Percentiles rank a stretch among this genome's conserved stretches.
These are phyloP conservation scores for Schizosaccharomyces pombe DNA, from an alignment of 805 yeast genomes.

Conservation along the genomic window DNA sequence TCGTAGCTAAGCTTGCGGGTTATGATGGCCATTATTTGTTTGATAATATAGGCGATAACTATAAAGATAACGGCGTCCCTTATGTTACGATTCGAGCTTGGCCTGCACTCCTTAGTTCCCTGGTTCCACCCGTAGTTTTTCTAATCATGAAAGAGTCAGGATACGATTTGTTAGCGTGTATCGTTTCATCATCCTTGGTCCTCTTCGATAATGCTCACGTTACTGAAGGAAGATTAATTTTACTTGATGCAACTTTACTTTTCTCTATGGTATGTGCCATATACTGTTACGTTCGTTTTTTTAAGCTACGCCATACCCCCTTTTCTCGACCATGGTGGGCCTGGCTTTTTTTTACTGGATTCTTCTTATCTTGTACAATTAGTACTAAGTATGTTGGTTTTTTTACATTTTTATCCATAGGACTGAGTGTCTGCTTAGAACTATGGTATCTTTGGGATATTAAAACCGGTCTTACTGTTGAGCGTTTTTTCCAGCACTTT, in stretches of 20 bases:
- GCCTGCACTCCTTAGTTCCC: slow-evolving; percentile 57
- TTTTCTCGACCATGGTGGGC: slow-evolving; percentile 58
- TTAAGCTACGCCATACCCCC: slow-evolving; percentile 41
- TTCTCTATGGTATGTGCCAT: slow-evolving; percentile 63
- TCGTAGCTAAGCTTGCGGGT: slow-evolving; percentile 70
- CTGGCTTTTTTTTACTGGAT: slow-evolving; percentile 71
- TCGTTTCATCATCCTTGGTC: slow-evolving; percentile 52
- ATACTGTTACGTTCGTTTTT: slow-evolving; percentile 56
- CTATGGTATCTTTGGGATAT: slow-evolving; percentile 71
- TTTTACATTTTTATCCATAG: slow-evolving; percentile 70
- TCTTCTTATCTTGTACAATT: slow-evolving; percentile 70
- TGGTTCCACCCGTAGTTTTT: slow-evolving; percentile 66
- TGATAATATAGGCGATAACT: slow-evolving; percentile 67
- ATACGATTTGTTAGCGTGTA: slow-evolving; percentile 54
- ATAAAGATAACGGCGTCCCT: slow-evolving; percentile 59
- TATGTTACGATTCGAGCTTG: slow-evolving; percentile 61
- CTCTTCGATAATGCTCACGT: slow-evolving; percentile 78
- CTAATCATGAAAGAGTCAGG: slow-evolving; percentile 67
- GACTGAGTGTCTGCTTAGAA: slow-evolving; percentile 64
- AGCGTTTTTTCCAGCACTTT: slow-evolving; percentile 41
- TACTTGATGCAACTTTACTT: slow-evolving; percentile 75
- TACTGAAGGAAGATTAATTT: slow-evolving; percentile 69
- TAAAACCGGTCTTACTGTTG: slow-evolving; percentile 32
- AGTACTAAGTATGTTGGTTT: slow-evolving; percentile 93
- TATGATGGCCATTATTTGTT: slow-evolving; percentile 84